Conservation (phyloP, 768 basidiomycete genomes). For the Suillus bovinus region DNA sequence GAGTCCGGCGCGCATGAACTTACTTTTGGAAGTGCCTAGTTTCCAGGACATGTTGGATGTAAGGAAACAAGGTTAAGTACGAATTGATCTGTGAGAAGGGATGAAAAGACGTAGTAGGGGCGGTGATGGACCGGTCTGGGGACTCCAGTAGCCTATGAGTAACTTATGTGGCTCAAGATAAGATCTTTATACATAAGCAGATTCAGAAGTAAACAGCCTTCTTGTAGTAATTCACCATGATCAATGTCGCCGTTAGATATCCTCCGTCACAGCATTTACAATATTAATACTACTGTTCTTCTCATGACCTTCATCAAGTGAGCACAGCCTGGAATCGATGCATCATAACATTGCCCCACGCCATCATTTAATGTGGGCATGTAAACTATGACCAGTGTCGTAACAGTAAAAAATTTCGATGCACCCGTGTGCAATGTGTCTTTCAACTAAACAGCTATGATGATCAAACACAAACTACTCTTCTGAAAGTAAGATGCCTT, state of each 20-base stretch:
- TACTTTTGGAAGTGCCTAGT: slow-evolving; percentile 41
- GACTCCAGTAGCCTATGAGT: neutral
- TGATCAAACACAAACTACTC: no score
- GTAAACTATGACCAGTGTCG: neutral
- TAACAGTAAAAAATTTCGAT: no score
- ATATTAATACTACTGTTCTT: slow-evolving; percentile 1
- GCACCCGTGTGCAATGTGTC: no score
- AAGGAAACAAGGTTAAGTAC: neutral
- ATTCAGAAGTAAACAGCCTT: no score
- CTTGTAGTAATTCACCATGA: no score
- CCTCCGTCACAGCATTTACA: slow-evolving; percentile 1
- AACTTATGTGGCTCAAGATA: slow-evolving; percentile 7
- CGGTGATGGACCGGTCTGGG: slow-evolving; percentile 5
- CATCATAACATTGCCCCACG: neutral
- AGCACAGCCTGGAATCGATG: no score
- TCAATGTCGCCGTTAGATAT: neutral
- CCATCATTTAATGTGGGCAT: neutral
- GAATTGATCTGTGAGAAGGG: slow-evolving; percentile 5
- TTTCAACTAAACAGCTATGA: no score
- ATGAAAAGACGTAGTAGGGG: neutral
- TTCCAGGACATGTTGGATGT: slow-evolving; percentile 56
- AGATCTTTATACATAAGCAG: slow-evolving; percentile 10
- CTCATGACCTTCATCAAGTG: no score
- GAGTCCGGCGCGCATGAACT: slow-evolving; percentile 11
- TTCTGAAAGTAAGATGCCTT: neutral